Evolutionary conservation across 2,329 filamentous ascomycete genomes (phyloP).

Genomic region (Colletotrichum abscissum): DNA sequence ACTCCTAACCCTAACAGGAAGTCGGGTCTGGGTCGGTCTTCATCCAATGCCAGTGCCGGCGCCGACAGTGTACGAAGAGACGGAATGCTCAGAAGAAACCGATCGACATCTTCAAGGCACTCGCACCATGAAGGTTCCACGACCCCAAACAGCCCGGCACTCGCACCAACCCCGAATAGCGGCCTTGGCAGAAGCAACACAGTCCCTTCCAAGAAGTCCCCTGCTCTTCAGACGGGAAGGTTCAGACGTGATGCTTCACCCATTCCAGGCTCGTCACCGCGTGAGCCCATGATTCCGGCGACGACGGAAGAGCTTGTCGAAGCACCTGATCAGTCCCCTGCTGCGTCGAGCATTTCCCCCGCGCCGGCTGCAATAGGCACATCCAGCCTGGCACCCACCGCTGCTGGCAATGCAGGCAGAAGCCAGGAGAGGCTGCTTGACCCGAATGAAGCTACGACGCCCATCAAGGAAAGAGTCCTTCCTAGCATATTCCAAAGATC

Average conservation of each 20-base stretch:
- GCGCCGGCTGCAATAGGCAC: slow-evolving; percentile 40
- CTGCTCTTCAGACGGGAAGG: slow-evolving; percentile 74
- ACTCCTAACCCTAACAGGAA: slow-evolving; percentile 65
- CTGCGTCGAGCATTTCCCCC: slow-evolving; percentile 42
- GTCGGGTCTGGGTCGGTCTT: slow-evolving; percentile 75
- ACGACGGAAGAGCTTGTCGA: slow-evolving; percentile 33
- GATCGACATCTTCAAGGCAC: slow-evolving; percentile 90
- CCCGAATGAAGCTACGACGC: slow-evolving; percentile 60
- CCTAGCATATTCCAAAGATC: slow-evolving; percentile 78
- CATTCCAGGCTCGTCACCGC: slow-evolving; percentile 44
- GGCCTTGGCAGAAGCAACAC: slow-evolving; percentile 82
- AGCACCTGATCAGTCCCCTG: slow-evolving; percentile 20
- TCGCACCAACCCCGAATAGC: slow-evolving; percentile 65
- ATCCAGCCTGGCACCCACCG: slow-evolving; percentile 42
- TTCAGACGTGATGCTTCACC: slow-evolving; percentile 56
- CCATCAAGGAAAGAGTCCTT: slow-evolving; percentile 74
- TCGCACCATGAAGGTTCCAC: slow-evolving; percentile 80
- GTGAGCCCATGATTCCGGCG: slow-evolving; percentile 49
- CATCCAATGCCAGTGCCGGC: slow-evolving; percentile 88
- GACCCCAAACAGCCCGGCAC: slow-evolving; percentile 74
- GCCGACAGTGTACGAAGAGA: slow-evolving; percentile 88
- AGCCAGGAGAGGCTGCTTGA: slow-evolving; percentile 63
- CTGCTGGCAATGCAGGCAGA: slow-evolving; percentile 48
- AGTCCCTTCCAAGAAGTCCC: slow-evolving; percentile 89
- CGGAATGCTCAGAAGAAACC: slow-evolving; percentile 84